phyloP scores from a whole-genome alignment of 2,329 filamentous ascomycete species.

The Colletotrichum sp. region DNA sequence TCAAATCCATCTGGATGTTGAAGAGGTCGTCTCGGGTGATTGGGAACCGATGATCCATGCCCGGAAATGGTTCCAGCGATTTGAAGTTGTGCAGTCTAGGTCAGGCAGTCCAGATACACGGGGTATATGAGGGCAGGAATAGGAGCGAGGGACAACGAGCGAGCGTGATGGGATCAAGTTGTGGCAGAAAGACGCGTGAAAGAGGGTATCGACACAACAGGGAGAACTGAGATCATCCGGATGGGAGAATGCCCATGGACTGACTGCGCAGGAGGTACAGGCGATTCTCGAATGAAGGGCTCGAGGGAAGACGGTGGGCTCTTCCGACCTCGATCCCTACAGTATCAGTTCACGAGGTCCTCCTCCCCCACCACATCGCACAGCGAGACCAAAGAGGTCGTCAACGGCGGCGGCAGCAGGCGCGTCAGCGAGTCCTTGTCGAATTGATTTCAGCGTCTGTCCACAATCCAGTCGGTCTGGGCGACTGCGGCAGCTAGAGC shows the following conservation, averaged over 20 bases:
- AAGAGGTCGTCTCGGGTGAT: slow-evolving; percentile 69
- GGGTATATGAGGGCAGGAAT: not conserved
- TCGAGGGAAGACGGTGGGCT: slow-evolving; percentile 16
- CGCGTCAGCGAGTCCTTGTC: slow-evolving; percentile 16
- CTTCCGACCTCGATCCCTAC: slow-evolving; percentile 38
- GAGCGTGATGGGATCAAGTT: not conserved
- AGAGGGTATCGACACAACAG: not conserved
- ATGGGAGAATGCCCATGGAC: not conserved
- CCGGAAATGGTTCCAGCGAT: slow-evolving; percentile 29
- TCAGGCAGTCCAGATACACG: not conserved
- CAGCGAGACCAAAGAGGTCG: slow-evolving; percentile 29
- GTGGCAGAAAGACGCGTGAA: not conserved
- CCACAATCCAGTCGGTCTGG: slow-evolving; percentile 15
- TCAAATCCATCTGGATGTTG: slow-evolving; percentile 73
- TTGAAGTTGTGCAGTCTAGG: slow-evolving; percentile 19
- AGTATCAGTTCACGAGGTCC: slow-evolving; percentile 40
- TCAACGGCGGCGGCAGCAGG: slow-evolving; percentile 20
- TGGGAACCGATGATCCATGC: slow-evolving; percentile 69
- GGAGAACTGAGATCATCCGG: not conserved
- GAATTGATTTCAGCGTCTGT: not conserved
- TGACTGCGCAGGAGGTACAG: not conserved
- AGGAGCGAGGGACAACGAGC: slow-evolving; percentile 4
- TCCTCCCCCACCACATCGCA: slow-evolving; percentile 52
- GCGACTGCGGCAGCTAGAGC: slow-evolving; percentile 12
- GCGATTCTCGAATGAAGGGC: slow-evolving; percentile 1